Conservation (phyloP, 192 early-diverging fungal genomes). For the Gamsiella multidivaricata region DNA sequence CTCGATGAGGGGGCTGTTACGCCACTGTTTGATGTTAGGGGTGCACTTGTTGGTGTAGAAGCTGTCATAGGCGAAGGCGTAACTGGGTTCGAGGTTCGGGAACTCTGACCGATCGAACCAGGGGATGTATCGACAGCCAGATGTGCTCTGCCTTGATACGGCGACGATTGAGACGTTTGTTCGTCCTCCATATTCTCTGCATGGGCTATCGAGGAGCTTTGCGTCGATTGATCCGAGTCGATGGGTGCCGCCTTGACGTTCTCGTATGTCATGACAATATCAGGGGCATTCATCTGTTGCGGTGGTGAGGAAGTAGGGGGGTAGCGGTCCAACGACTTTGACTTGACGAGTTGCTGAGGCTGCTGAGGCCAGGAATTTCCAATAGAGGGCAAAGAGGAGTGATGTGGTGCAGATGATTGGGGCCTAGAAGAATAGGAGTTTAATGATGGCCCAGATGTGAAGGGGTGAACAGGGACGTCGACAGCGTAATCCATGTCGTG, state of each 20-base stretch:
- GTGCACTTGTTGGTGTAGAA: slow-evolving; percentile 17
- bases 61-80: slow-evolving; percentile 5
- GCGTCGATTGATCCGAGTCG: background rate
- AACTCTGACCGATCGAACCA: background rate
- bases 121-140: slow-evolving; percentile 37
- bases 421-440: background rate
- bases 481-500: slow-evolving; percentile 11
- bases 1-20: slow-evolving; percentile 15
- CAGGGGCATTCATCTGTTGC: slow-evolving; percentile 16
- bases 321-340: slow-evolving; percentile 26
- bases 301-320: background rate
- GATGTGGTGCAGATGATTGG: background rate
- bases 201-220: slow-evolving; percentile 2
- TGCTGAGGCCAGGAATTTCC: slow-evolving; percentile 28
- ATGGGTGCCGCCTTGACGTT: background rate
- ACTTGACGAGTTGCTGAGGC: slow-evolving; percentile 38
- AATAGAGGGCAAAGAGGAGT: slow-evolving; percentile 1
- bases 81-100: background rate
- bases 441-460: slow-evolving; percentile 5
- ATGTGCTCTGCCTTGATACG: slow-evolving; percentile 1
- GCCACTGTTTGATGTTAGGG: slow-evolving; percentile 22
- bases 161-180: background rate
- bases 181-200: slow-evolving; percentile 11
- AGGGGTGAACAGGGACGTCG: slow-evolving; percentile 27
- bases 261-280: slow-evolving; percentile 30